phyloP scores from a whole-genome alignment of 2,329 filamentous ascomycete species.

The Macroventuria anomochaeta region DNA sequence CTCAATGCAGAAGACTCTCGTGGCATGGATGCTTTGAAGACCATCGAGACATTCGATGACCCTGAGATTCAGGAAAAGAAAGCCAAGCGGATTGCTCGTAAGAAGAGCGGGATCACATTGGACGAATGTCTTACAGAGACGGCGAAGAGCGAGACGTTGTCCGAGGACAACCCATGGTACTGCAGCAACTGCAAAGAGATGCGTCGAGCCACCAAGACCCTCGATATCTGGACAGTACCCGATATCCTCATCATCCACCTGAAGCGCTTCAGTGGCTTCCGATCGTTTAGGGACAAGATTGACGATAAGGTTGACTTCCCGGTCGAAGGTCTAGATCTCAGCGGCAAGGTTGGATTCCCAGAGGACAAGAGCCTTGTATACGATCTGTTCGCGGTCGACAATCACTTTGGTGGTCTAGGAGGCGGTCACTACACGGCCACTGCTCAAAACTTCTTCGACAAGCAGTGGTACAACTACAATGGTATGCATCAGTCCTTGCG shows the following conservation, averaged over 20 bases:
- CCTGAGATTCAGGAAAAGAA: constrained; percentile 69
- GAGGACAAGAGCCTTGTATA: constrained; percentile 85
- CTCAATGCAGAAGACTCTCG: constrained; percentile 56
- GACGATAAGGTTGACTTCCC: constrained; percentile 92
- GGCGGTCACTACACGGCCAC: constrained; percentile 97
- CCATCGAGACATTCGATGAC: constrained; percentile 61
- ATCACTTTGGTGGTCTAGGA: constrained; percentile 91
- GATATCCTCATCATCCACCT: constrained; percentile 95
- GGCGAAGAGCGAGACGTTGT: constrained; percentile 89
- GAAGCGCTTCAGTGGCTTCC: constrained; percentile 90
- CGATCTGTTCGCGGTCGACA: constrained; percentile 93
- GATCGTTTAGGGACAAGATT: constrained; percentile 85
- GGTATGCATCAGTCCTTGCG: constrained; percentile 60
- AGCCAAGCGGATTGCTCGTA: constrained; percentile 68
- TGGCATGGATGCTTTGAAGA: constrained; percentile 66
- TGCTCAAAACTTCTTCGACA: constrained; percentile 89
- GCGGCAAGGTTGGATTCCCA: constrained; percentile 76
- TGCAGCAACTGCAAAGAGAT: constrained; percentile 96
- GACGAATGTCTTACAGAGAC: constrained; percentile 95
- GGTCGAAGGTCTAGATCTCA: constrained; percentile 83
- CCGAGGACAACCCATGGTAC: constrained; percentile 96
- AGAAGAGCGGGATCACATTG: constrained; percentile 78
- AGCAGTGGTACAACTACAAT: constrained; percentile 95
- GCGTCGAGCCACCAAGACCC: constrained; percentile 90
- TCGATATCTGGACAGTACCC: constrained; percentile 95